Evolutionary conservation across 2,329 filamentous ascomycete species (phyloP).

Genomic region (Verticillium dahliae): DNA sequence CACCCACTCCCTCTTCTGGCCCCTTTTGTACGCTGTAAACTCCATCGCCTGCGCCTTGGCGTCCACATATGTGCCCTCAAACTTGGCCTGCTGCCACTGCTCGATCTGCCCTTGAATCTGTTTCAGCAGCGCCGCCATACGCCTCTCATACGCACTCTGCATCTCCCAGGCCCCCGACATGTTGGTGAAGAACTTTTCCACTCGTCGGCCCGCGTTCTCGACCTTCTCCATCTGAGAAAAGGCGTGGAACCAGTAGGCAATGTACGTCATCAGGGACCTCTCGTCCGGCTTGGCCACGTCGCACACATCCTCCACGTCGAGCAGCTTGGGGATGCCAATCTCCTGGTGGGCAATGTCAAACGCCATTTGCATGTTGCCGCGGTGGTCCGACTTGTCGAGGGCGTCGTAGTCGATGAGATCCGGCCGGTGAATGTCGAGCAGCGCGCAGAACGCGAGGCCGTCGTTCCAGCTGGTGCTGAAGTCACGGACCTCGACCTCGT

Average conservation of each 20-base stretch:
- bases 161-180: constrained; percentile 99
- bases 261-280: constrained; percentile 97
- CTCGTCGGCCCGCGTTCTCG: constrained; percentile 89
- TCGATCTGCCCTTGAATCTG: constrained; percentile 68
- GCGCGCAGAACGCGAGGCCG: constrained; percentile 89
- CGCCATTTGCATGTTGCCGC: constrained; percentile 94
- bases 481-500: constrained; percentile 90
- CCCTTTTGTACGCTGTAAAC: constrained; percentile 86
- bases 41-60: constrained; percentile 79
- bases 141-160: constrained; percentile 90
- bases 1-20: constrained; percentile 89
- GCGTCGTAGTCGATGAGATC: constrained; percentile 96
- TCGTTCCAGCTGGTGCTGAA: constrained; percentile 98
- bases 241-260: constrained; percentile 99
- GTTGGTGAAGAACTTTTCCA: constrained; percentile 97
- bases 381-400: constrained; percentile 88
- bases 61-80: constrained; percentile 87
- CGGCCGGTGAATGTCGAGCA: constrained; percentile 93
- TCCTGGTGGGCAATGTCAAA: constrained; percentile 95
- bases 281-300: constrained; percentile 96
- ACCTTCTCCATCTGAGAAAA: constrained; percentile 99
- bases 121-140: constrained; percentile 77
- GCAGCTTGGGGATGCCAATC: constrained; percentile 90
- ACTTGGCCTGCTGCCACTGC: constrained; percentile 71
- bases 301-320: constrained; percentile 97